Percentiles rank a stretch among this genome's conserved stretches.
phyloP scores from a whole-genome alignment of 1,284 basidiomycete species.

The Ceratobasidium sp. region DNA sequence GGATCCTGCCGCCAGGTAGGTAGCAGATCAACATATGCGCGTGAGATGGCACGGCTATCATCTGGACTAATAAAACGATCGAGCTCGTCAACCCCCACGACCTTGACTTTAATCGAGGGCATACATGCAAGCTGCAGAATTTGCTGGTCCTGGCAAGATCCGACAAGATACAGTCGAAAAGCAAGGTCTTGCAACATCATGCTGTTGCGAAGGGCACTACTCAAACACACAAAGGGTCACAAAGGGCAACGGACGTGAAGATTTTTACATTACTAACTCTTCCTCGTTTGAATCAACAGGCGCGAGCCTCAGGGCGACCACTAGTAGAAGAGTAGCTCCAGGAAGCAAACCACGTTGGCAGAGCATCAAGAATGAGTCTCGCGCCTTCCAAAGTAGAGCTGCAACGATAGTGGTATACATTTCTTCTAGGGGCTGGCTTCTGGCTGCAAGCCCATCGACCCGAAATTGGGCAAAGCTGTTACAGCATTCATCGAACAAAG shows the following conservation, averaged over 20 bases:
- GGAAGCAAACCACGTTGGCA: background rate
- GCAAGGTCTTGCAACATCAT: background rate
- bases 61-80: background rate
- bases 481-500: background rate
- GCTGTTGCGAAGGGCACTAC: background rate
- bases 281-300: background rate
- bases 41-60: background rate
- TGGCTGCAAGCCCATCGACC: too few relatives aligned
- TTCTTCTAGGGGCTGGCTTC: too few relatives aligned
- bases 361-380: background rate
- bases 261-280: background rate
- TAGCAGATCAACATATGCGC: background rate
- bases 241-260: background rate
- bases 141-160: too few relatives aligned
- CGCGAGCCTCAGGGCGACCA: background rate
- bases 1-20: background rate
- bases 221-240: background rate
- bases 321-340: background rate
- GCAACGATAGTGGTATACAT: background rate
- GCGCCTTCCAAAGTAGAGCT: background rate
- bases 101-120: too few relatives aligned
- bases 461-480: background rate
- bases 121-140: too few relatives aligned
- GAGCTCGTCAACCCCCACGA: too few relatives aligned
- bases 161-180: too few relatives aligned